A percentile compares a stretch with the other conserved stretches of the same genome.
Conservation (phyloP, 2,329 filamentous ascomycete species). For the Zasmidium angulare region DNA sequence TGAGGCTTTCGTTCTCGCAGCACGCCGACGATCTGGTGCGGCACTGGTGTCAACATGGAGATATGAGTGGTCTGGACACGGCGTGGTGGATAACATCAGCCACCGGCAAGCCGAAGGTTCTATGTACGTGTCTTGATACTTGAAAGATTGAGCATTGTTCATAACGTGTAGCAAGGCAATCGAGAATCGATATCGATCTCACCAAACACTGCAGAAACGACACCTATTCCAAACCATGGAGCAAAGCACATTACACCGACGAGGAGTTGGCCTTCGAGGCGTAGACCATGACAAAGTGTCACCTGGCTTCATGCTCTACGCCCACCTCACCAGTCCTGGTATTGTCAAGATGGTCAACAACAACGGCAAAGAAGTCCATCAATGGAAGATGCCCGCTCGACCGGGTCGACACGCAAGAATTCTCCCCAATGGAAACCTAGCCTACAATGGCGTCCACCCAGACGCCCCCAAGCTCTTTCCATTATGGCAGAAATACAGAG, state of each 20-base stretch:
- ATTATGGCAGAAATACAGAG: conserved; percentile 48
- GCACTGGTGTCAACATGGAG: neutral
- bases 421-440: conserved; percentile 46
- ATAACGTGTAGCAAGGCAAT: neutral
- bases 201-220: neutral
- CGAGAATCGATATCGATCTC: neutral
- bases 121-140: neutral
- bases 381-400: conserved; percentile 44
- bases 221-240: conserved; percentile 35
- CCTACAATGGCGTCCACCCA: conserved; percentile 46
- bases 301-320: conserved; percentile 44
- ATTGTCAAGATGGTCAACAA: conserved; percentile 43
- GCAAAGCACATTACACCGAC: conserved; percentile 44
- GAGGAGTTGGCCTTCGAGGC: conserved; percentile 43
- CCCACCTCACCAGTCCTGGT: conserved; percentile 42
- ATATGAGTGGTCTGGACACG: neutral
- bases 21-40: neutral
- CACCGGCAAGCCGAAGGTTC: neutral
- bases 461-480: conserved; percentile 42
- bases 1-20: neutral
- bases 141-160: neutral
- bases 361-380: conserved; percentile 44
- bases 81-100: neutral
- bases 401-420: conserved; percentile 47
- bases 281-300: conserved; percentile 40